Base-by-base conservation (phyloP, 345 rosid genomes). In the Camelina hispida region DNA sequence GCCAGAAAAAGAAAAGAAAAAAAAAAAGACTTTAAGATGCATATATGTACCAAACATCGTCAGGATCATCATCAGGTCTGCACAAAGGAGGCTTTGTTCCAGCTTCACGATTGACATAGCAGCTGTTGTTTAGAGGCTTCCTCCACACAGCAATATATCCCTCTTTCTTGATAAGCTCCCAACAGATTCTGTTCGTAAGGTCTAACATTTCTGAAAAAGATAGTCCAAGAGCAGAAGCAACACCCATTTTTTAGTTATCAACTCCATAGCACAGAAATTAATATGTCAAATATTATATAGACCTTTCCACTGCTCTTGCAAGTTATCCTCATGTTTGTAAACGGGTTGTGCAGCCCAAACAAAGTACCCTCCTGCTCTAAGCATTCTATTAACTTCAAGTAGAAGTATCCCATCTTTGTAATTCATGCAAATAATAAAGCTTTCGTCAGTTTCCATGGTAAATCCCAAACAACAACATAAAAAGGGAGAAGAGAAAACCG, bases 301-400 rank as follows among this genome's bases (percentile, higher is more conserved):
- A 89, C 91, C 90, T 82, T 83, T 81, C 91, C 88, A 84, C 70
- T 87, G 85, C 62, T 84, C 81, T 68, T 74, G 84, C 51, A 74
- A 74, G 68, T 76, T 78, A 57, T 81, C 81, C 80, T 81, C 85
- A 44, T 85, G 84, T 68, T 84, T 82, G 81, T 89, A 77, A 23
- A 78, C 88, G 0, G 88, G 86, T 56, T 84, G 81, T 47, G 84
- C 84, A 12, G 84, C 86, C 95, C 95, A 89, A 25, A 81, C 84
- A 77, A 89, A 87, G 67, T 85, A 87, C 14, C 94, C 87, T 74
- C 91, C 91, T 60, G 85, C 95, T 63, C 90, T 82, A 14, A 87
- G 85, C 82, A 89, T 79, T 75, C 88, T 76, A 72, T 89, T 83
- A 28, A 57, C 91, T 81, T 89, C 91, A 23, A 89, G 90, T 72